A percentile compares a stretch with the other conserved stretches of the same genome.
Evolutionary conservation across 2,329 filamentous ascomycete genomes (phyloP).

Genomic region (Bimuria novae-zelandiae): DNA sequence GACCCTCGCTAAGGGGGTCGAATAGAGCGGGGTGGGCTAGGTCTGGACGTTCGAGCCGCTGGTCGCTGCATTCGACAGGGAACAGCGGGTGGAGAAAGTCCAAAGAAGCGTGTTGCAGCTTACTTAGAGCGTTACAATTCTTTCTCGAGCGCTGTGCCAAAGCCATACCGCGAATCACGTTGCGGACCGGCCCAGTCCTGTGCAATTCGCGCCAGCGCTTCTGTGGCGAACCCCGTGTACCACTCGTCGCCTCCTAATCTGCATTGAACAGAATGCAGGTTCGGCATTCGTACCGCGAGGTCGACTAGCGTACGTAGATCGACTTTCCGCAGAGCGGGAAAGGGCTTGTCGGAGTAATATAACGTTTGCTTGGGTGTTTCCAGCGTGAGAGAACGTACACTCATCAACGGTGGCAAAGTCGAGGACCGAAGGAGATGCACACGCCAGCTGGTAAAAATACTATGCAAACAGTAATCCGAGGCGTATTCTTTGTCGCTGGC

Average conservation of each 20-base stretch:
- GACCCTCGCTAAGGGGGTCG: conserved; percentile 1
- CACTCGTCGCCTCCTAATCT: conserved; percentile 5
- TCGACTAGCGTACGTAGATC: conserved; percentile 1
- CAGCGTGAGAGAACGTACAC: too few relatives aligned
- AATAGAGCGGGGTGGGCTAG: not conserved
- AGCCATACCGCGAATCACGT: conserved; percentile 4
- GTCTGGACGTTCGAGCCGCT: conserved; percentile 1
- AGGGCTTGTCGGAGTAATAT: too few relatives aligned
- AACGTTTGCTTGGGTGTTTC: too few relatives aligned
- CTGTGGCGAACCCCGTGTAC: not conserved
- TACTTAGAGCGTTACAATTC: not conserved
- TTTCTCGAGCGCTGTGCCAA: not conserved
- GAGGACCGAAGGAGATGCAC: too few relatives aligned
- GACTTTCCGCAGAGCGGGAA: conserved; percentile 1
- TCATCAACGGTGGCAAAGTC: too few relatives aligned
- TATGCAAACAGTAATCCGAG: too few relatives aligned
- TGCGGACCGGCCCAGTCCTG: conserved; percentile 4
- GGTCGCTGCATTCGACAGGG: conserved; percentile 20
- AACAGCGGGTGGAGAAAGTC: conserved; percentile 13
- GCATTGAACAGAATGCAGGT: conserved; percentile 2
- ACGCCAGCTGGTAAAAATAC: too few relatives aligned
- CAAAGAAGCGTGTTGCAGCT: not conserved
- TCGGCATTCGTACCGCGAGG: not conserved
- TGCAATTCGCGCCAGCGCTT: not conserved
- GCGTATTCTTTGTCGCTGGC: too few relatives aligned